Conservation (phyloP, 2,329 filamentous ascomycete genomes). For the Colletotrichum lini region DNA sequence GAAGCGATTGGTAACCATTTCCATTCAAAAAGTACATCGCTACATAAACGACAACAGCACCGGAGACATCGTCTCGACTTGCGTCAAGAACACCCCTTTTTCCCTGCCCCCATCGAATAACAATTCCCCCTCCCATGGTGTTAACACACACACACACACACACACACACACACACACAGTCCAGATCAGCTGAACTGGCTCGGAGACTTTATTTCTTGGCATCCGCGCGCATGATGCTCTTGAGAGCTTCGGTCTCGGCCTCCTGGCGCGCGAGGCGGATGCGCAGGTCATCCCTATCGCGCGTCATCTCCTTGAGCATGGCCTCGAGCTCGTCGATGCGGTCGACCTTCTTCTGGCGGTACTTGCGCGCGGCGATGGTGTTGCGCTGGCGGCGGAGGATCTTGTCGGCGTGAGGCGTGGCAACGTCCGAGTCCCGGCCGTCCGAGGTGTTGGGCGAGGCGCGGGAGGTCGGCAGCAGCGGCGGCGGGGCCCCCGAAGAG, state of each 20-base stretch:
- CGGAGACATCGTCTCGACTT: not conserved
- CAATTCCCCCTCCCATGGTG: too few relatives aligned
- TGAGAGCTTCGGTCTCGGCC: conserved; percentile 74
- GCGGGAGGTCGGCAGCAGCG: conserved; percentile 1
- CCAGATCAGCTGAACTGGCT: not conserved
- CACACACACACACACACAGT: not conserved
- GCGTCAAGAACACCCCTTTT: too few relatives aligned
- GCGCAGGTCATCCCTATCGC: conserved; percentile 75
- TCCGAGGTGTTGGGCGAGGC: conserved; percentile 30
- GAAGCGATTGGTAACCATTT: conserved; percentile 4
- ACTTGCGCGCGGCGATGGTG: conserved; percentile 79
- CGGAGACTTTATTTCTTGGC: conserved; percentile 12
- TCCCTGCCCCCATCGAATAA: not conserved
- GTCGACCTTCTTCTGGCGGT: conserved; percentile 79
- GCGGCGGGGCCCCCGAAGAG: conserved; percentile 15
- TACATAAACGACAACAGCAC: conserved; percentile 10
- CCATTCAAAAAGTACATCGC: conserved; percentile 7
- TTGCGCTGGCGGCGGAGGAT: conserved; percentile 75
- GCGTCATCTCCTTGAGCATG: conserved; percentile 69
- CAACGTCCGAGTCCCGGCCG: not conserved
- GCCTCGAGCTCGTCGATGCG: conserved; percentile 74
- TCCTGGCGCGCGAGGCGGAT: conserved; percentile 75
- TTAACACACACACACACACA: too few relatives aligned
- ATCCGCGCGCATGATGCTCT: conserved; percentile 59
- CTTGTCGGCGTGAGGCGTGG: conserved; percentile 44